These are phyloP conservation scores for Phytophthora citricola DNA, from an alignment of 352 stramenopile species.

Conservation along the genomic window DNA sequence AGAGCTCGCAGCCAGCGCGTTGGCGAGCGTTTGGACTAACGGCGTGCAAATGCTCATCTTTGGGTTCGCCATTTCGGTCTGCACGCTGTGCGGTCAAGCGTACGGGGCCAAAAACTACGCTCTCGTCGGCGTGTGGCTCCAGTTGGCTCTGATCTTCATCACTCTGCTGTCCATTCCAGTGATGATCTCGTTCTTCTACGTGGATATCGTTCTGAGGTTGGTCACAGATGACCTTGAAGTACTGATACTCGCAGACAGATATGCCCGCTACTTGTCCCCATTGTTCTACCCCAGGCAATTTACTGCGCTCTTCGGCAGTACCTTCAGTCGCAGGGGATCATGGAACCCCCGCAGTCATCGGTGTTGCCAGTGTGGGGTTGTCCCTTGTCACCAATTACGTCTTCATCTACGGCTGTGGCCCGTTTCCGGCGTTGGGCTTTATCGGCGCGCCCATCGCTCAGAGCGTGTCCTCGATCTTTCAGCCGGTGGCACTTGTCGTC, in stretches of 20 bases:
- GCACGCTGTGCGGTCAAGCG: conserved; percentile 80
- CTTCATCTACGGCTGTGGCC: conserved; percentile 78
- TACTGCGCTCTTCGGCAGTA: conserved; percentile 84
- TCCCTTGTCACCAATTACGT: conserved; percentile 79
- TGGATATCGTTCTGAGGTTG: conserved; percentile 71
- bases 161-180: conserved; percentile 78
- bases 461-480: conserved; percentile 78
- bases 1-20: conserved; percentile 71
- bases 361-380: conserved; percentile 64
- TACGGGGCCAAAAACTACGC: conserved; percentile 82
- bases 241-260: conserved; percentile 67
- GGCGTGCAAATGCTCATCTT: conserved; percentile 85
- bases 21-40: conserved; percentile 85
- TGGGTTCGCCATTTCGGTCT: conserved; percentile 79
- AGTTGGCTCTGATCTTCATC: conserved; percentile 81
- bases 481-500: conserved; percentile 66
- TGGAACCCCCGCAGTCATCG: conserved; percentile 84
- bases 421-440: conserved; percentile 67
- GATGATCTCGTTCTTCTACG: conserved; percentile 87
- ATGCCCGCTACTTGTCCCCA: conserved; percentile 66
- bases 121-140: conserved; percentile 83
- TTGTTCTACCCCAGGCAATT: conserved; percentile 71
- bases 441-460: conserved; percentile 81
- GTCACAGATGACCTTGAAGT: conserved; percentile 75
- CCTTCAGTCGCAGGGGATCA: conserved; percentile 82